Conservation (phyloP, 2,329 filamentous ascomycete genomes). For the Trichoderma guizhouense region DNA sequence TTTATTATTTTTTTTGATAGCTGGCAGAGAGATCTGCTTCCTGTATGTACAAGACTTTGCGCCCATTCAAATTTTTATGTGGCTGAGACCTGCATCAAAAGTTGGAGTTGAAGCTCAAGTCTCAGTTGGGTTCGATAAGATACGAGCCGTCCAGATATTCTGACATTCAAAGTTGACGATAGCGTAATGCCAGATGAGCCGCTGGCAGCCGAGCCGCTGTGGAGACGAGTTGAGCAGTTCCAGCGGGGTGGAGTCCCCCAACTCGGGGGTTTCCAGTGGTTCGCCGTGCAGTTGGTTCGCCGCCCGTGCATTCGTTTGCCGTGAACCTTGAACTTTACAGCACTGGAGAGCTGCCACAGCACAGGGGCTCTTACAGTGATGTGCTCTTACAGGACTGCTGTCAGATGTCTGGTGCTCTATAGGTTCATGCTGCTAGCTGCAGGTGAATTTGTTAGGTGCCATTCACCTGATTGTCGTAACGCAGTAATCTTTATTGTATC, state of each 20-base stretch:
- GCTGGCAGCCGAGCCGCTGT: slow-evolving; percentile 19
- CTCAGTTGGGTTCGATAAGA: background rate
- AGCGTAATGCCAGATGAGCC: background rate
- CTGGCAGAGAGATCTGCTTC: background rate
- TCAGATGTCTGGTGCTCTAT: background rate
- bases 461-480: background rate
- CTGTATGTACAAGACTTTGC: too few species aligned
- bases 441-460: background rate
- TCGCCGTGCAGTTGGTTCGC: background rate
- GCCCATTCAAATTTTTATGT: background rate
- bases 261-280: background rate
- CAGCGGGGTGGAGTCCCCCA: background rate
- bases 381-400: background rate
- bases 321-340: background rate
- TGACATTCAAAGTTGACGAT: background rate
- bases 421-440: background rate
- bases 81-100: background rate
- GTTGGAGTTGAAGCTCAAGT: background rate
- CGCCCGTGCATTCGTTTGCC: background rate
- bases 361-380: background rate
- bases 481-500: background rate
- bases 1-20: background rate
- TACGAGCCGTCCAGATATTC: background rate
- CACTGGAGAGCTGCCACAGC: background rate
- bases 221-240: background rate